Evolutionary conservation across 1,284 basidiomycete species (phyloP), one percentile per base, ranked within the genome.

Genomic region (Puccinia coronata): DNA sequence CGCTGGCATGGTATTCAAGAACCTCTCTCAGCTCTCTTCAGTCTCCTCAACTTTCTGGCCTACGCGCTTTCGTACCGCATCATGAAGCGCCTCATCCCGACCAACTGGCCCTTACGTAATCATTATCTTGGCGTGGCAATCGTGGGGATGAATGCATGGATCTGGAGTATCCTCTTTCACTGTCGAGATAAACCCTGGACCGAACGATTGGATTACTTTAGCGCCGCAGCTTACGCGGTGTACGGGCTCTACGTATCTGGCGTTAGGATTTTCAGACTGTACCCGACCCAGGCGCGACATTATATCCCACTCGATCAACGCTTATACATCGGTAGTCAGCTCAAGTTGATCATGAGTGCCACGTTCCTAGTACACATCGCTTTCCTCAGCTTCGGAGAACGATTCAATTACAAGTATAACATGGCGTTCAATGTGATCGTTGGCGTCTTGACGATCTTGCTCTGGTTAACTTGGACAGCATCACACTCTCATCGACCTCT

Each of bases 361-460:
- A 83, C 83, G 9, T 82, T 85, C 77, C 69, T 73, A 0, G 65
- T 85, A 25, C 95, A 96, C 84, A 86, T 95, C 79, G 88, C 91
- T n/a, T 80, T 72, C 43, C 55, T 80, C 23, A 72, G 69, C 59
- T 70, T 59, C 70, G 61, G 86, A 82, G 91, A 91, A 49, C 91
- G 92, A 39, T 98, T 98, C 87, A 93, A 98, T 87, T 99, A 99
- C 87, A 88, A 91, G 9, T 99, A 98, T 88, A 98, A 99, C 88
- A 94, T 98, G 87, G 85, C 89, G 0, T 94, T 94, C 88, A 95
- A 95, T 86, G 88, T 96, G 83, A 84, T 88, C 72, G 85, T 98
- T 79, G 96, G 94, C 0, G 80, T 89, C 28, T 49, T 87, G 89
- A 87, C 88, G 87, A 96, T 96, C 84, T 47, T 90, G 6, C 86